Percentiles rank a stretch among this genome's conserved stretches.
These are phyloP conservation scores for Darksidea phi DNA, from an alignment of 495 filamentous ascomycete species.

Conservation along the genomic window DNA sequence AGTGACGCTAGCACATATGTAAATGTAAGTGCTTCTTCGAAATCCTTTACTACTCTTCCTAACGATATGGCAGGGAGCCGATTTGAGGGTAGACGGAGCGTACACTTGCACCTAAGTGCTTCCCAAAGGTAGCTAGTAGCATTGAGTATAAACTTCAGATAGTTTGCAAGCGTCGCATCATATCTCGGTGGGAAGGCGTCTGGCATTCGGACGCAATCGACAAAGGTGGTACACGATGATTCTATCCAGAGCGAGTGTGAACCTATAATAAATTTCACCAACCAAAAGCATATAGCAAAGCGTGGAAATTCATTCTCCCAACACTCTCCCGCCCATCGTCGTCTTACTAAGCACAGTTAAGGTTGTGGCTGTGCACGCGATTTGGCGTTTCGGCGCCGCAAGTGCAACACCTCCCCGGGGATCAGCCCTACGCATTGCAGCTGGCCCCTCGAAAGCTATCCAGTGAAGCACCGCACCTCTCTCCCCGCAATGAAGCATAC, in stretches of 20 bases:
- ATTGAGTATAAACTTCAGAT: too few relatives aligned
- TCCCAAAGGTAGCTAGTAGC: too few relatives aligned
- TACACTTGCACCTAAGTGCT: slow-evolving; percentile 72
- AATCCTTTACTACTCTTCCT: slow-evolving; percentile 1
- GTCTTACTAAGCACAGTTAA: too few relatives aligned
- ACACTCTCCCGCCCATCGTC: not conserved
- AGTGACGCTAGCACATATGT: slow-evolving; percentile 85
- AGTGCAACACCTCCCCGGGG: slow-evolving; percentile 8
- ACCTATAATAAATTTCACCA: too few relatives aligned
- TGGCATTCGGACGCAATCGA: too few relatives aligned
- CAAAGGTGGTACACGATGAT: too few relatives aligned
- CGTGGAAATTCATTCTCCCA: not conserved
- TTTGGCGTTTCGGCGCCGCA: not conserved
- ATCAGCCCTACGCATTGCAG: slow-evolving; percentile 29
- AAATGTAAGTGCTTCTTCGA: slow-evolving; percentile 47
- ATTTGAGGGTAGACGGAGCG: slow-evolving; percentile 86
- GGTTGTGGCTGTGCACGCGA: not conserved
- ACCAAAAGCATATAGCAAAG: not conserved
- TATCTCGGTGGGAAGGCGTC: too few relatives aligned
- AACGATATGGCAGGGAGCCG: slow-evolving; percentile 57
- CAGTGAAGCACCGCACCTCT: slow-evolving; percentile 5
- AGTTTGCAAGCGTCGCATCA: too few relatives aligned
- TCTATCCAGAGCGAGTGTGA: too few relatives aligned
- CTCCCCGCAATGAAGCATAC: slow-evolving; percentile 19
- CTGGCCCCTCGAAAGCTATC: slow-evolving; percentile 9